Evolutionary conservation across 345 rosid species (phyloP).

Genomic region (Bruguiera parviflora): DNA sequence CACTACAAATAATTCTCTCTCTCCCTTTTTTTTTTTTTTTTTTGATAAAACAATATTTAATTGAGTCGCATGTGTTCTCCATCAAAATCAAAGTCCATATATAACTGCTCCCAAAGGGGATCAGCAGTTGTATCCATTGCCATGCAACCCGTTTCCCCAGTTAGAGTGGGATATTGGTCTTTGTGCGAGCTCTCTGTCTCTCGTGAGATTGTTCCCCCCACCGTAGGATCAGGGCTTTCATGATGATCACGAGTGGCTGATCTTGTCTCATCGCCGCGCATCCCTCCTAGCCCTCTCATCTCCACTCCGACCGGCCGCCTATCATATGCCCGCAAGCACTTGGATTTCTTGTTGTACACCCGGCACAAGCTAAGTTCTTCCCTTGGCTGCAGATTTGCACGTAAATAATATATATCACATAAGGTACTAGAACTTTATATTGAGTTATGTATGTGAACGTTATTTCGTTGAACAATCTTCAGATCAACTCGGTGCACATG

Average conservation of each 20-base stretch:
- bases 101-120: constrained; percentile 14
- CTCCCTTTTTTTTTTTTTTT: too few species aligned
- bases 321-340: constrained; percentile 20
- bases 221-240: neutral
- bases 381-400: constrained; percentile 6
- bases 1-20: too few species aligned
- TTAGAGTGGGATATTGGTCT: constrained; percentile 3
- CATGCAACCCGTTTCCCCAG: constrained; percentile 5
- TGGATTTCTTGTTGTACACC: constrained; percentile 23
- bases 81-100: constrained; percentile 19
- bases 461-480: neutral
- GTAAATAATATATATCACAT: neutral
- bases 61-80: too few species aligned
- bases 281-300: neutral
- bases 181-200: constrained; percentile 10
- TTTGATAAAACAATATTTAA: too few species aligned
- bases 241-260: neutral
- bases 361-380: constrained; percentile 21
- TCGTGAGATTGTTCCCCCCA: constrained; percentile 10
- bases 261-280: neutral
- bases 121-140: constrained; percentile 10
- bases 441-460: neutral
- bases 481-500: too few species aligned
- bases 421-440: neutral
- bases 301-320: constrained; percentile 18